Percentiles rank a stretch among this genome's conserved stretches.
Conservation (phyloP, 31 red algal species). For the Porphyra umbilicalis region DNA sequence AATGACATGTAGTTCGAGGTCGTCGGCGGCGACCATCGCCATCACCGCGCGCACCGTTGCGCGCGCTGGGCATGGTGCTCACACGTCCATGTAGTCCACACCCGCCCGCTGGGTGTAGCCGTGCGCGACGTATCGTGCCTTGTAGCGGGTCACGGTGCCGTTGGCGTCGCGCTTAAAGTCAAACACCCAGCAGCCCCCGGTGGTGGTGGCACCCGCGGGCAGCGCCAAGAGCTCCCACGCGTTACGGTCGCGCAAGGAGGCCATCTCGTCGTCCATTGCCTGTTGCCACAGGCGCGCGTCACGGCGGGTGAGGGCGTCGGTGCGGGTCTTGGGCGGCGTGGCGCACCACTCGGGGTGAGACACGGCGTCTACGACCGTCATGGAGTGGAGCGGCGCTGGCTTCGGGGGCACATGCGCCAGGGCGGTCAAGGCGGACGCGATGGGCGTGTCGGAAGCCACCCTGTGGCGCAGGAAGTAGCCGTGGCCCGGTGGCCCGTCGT, state of each 20-base stretch:
- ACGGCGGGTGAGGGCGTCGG: not conserved
- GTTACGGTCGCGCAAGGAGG: not conserved
- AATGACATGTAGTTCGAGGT: not conserved
- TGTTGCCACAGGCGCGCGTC: not conserved
- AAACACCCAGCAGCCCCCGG: constrained; percentile 20
- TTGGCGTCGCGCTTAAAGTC: constrained; percentile 16
- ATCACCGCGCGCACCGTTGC: too few species aligned
- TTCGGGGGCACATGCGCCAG: too few species aligned
- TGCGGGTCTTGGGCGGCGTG: too few species aligned
- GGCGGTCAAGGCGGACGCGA: not conserved
- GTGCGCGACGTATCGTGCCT: constrained; percentile 31
- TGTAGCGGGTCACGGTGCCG: constrained; percentile 4
- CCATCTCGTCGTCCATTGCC: constrained; percentile 9
- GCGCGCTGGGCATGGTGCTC: too few species aligned
- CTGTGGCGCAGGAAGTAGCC: not conserved
- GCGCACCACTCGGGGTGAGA: too few species aligned
- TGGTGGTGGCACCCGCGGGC: not conserved
- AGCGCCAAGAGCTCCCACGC: constrained; percentile 1
- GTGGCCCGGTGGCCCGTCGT: not conserved
- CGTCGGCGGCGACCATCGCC: constrained; percentile 4
- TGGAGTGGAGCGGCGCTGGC: too few species aligned
- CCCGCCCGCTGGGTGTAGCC: too few species aligned
- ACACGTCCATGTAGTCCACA: constrained; percentile 24
- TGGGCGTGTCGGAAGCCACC: not conserved
- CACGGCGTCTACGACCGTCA: not conserved